Conservation (phyloP, 352 stramenopile genomes). For the Albugo candida region DNA sequence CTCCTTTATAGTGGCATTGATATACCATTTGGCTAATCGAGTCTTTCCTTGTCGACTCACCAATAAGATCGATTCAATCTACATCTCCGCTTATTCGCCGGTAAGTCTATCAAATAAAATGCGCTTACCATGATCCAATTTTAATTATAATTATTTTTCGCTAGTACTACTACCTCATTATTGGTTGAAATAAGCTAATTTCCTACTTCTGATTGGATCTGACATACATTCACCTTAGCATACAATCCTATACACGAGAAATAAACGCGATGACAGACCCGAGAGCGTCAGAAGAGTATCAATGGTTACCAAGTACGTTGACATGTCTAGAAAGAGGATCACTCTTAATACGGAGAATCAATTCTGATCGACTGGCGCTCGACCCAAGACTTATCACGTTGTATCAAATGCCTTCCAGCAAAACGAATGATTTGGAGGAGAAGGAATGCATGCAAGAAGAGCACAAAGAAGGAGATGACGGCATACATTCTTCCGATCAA, state of each 20-base stretch:
- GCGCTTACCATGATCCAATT: too few relatives aligned
- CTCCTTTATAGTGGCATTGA: constrained; percentile 49
- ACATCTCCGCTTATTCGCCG: not conserved
- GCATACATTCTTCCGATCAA: too few relatives aligned
- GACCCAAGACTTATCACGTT: constrained; percentile 2
- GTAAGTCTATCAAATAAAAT: too few relatives aligned
- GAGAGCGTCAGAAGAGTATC: not conserved
- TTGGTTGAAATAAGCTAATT: too few relatives aligned
- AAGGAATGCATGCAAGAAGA: not conserved
- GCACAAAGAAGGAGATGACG: too few relatives aligned
- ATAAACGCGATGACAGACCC: too few relatives aligned
- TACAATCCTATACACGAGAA: too few relatives aligned
- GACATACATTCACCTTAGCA: too few relatives aligned
- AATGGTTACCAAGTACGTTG: constrained; percentile 5
- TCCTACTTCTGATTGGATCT: too few relatives aligned
- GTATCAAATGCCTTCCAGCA: not conserved
- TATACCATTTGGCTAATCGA: constrained; percentile 82
- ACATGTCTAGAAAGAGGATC: constrained; percentile 69
- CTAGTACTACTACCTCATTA: too few relatives aligned
- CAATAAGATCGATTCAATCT: constrained; percentile 80
- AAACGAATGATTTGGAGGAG: not conserved
- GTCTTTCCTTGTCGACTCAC: constrained; percentile 86
- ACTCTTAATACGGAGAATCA: constrained; percentile 72
- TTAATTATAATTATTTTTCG: too few relatives aligned
- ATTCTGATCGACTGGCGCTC: constrained; percentile 71